These are phyloP conservation scores for Endocarpon pusillum DNA, from an alignment of 495 filamentous ascomycete genomes.

Conservation along the genomic window DNA sequence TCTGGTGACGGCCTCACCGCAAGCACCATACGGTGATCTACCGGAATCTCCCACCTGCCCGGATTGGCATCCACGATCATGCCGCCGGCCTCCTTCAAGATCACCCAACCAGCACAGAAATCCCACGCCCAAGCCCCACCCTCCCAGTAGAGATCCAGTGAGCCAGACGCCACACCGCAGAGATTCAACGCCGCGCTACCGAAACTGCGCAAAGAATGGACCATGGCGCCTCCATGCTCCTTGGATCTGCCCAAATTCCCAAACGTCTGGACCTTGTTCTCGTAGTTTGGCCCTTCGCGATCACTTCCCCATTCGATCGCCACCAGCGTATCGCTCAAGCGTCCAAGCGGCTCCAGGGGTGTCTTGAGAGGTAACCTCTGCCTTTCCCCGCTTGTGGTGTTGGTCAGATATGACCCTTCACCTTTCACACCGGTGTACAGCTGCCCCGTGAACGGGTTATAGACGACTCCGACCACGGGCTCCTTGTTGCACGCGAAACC, in stretches of 20 bases:
- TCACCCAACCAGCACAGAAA: slow-evolving; percentile 80
- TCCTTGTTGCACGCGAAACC: slow-evolving; percentile 46
- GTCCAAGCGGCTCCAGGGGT: slow-evolving; percentile 33
- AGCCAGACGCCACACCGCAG: slow-evolving; percentile 62
- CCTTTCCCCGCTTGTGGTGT: slow-evolving; percentile 8
- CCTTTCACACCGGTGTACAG: slow-evolving; percentile 59
- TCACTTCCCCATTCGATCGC: slow-evolving; percentile 66
- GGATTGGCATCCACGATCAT: slow-evolving; percentile 63
- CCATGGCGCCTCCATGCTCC: slow-evolving; percentile 65
- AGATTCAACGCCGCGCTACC: slow-evolving; percentile 75
- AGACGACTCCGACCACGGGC: slow-evolving; percentile 66
- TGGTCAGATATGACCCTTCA: slow-evolving; percentile 46
- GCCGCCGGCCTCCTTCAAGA: slow-evolving; percentile 71
- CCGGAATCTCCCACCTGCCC: slow-evolving; percentile 50
- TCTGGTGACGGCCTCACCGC: slow-evolving; percentile 46
- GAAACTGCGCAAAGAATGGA: slow-evolving; percentile 56
- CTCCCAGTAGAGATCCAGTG: slow-evolving; percentile 80
- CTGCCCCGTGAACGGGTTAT: slow-evolving; percentile 56
- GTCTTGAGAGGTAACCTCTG: slow-evolving; percentile 40
- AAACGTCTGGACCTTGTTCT: slow-evolving; percentile 55
- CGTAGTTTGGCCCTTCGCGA: slow-evolving; percentile 57
- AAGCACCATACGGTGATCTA: slow-evolving; percentile 69
- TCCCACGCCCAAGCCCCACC: slow-evolving; percentile 94
- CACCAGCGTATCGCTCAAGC: slow-evolving; percentile 45
- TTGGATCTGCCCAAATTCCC: slow-evolving; percentile 41